phyloP scores from a whole-genome alignment of 257 asterid genomes.

The Nicotiana undulata region DNA sequence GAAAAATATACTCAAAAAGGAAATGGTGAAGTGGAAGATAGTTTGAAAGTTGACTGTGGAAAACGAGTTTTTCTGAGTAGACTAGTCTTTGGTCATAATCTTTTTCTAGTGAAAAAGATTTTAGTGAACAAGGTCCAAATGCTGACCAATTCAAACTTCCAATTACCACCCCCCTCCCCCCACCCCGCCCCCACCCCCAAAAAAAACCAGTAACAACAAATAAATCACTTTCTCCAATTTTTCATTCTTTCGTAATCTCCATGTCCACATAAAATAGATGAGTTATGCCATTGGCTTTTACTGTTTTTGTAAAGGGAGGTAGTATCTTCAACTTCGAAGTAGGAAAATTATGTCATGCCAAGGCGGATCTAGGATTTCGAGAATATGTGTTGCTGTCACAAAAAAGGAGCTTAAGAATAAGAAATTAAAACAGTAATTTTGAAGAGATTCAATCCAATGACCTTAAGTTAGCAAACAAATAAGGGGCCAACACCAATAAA shows the following conservation, averaged over 20 bases:
- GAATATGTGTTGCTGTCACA: too few relatives aligned
- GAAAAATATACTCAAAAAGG: slow-evolving; percentile 4
- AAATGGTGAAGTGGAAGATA: slow-evolving; percentile 17
- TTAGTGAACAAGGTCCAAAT: slow-evolving; percentile 11
- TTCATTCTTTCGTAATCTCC: background rate
- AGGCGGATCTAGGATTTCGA: too few relatives aligned
- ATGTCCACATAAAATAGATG: background rate
- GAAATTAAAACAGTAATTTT: too few relatives aligned
- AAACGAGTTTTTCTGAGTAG: slow-evolving; percentile 50
- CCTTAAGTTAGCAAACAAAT: too few relatives aligned
- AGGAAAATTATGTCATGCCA: background rate
- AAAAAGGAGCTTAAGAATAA: too few relatives aligned
- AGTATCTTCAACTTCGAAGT: background rate
- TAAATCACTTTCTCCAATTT: background rate
- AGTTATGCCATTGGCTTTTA: background rate
- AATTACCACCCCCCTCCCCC: background rate
- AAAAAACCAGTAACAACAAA: background rate
- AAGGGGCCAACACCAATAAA: too few relatives aligned
- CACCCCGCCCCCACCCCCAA: too few relatives aligned
- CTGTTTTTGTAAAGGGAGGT: too few relatives aligned
- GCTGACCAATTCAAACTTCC: slow-evolving; percentile 48
- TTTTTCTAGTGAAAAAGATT: background rate
- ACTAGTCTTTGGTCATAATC: slow-evolving; percentile 38
- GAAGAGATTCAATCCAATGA: too few relatives aligned
- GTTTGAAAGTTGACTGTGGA: slow-evolving; percentile 65